Evolutionary conservation across 257 asterid genomes (phyloP).

Genomic region (Perilla frutescens): DNA sequence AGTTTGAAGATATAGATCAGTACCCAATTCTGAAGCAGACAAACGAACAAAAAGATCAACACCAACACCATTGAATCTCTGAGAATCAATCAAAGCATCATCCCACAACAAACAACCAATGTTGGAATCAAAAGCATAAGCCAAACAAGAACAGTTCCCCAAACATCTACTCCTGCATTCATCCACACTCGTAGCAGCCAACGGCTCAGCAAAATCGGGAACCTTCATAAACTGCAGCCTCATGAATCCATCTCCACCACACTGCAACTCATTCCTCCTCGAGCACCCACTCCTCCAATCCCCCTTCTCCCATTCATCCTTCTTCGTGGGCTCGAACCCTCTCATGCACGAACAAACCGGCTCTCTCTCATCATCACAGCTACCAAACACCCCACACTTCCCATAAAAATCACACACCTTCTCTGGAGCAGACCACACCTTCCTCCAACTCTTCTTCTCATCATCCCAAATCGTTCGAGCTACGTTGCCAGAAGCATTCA

Average conservation of each 20-base stretch:
- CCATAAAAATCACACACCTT: not conserved
- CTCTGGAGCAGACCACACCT: not conserved
- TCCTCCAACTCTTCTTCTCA: not conserved
- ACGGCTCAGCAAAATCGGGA: slow-evolving; percentile 40
- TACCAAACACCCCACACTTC: not conserved
- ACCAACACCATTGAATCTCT: slow-evolving; percentile 40
- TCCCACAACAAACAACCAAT: slow-evolving; percentile 60
- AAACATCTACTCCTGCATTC: slow-evolving; percentile 43
- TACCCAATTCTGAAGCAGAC: slow-evolving; percentile 51
- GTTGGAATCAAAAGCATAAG: slow-evolving; percentile 38
- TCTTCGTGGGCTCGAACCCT: not conserved
- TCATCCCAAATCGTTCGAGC: not conserved
- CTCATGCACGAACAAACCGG: not conserved
- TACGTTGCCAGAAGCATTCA: not conserved
- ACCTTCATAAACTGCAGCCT: slow-evolving; percentile 31
- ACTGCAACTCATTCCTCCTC: not conserved
- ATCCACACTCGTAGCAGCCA: slow-evolving; percentile 5
- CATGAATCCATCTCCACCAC: slow-evolving; percentile 35
- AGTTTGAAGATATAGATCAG: not conserved
- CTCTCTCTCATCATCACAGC: not conserved
- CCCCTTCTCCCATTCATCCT: not conserved
- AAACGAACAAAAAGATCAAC: slow-evolving; percentile 51
- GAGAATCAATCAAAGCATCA: slow-evolving; percentile 43
- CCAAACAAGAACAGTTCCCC: slow-evolving; percentile 50
- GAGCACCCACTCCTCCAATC: not conserved